Evolutionary conservation across 371 early-diverging fungal species (phyloP), one percentile per base, ranked within the genome.

Genomic region (Apophysomyces variabilis): DNA sequence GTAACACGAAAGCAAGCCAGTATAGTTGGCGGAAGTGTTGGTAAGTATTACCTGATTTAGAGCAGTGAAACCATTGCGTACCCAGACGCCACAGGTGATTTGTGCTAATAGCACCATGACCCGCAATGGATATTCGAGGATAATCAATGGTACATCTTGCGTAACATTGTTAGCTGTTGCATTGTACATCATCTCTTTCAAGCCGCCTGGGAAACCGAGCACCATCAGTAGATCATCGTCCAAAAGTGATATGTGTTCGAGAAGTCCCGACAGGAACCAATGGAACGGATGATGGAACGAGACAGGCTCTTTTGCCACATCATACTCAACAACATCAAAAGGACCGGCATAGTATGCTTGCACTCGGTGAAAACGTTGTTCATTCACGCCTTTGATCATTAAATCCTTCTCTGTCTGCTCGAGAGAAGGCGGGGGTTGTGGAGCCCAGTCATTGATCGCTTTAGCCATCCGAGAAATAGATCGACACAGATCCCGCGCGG

Each of bases 261-360:
- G 77, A 43, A 95, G 70, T 64, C 90, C 88, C 0, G 94, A 90
- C 65, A 96, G 77, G 46, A 96, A 83, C 96, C 98, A 96, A 65
- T 96, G 95, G 66, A 95, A 81, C 6, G 96, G 95, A 72, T 95
- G 91, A 67, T 95, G 94, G 75, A 96, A 92, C 12, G 95, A 92
- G 8, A 96, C 89, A 5, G 90, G 89, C 37, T 89, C 75, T 12
- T 68, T 70, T 4, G 91, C 68, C 9, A 95, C 88, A 44, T 88
- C 83, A 68, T 89, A 94, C 38, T 83, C 73, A 6, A 90, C 75
- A 60, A 90, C 75, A 8, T 77, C 69, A 62, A 77, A 84, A 1
- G 70, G 38, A 6, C 77, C 79, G 7, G 75, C 75, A 54, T 77
- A 66, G 14, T 74, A 75, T 9, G 80, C 76, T 18, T 47, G 45